Evolutionary conservation across 306 rosid genomes (phyloP), one percentile per base, ranked within the genome.

Genomic region (Carpinus viminea): DNA sequence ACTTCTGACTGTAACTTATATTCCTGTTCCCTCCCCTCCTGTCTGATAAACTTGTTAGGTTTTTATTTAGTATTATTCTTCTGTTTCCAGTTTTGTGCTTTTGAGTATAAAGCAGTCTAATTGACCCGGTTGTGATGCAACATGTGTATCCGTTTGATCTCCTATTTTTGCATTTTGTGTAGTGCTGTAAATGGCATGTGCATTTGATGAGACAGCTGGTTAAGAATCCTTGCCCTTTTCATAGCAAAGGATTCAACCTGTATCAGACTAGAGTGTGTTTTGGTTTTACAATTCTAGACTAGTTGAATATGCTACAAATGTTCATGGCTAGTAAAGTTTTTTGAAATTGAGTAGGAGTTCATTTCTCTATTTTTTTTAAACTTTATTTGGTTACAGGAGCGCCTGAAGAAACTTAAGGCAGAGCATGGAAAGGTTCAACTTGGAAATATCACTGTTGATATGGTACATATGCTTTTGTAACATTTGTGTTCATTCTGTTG

Each of bases 391-490:
- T 80, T 82, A 57, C 89, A 94, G 98, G 98, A 92, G 75, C 97
- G 97, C 75, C 85, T 93, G 82, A 91, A 93, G 86, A 96, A 96
- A 87, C 64, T 96, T 52, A 96, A 83, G 90, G 82, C 84, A 73
- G 94, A 96, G 6, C 85, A 91, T 86, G 99, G 93, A 82, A 89
- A 82, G 54, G 96, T 89, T 83, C 92, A 96, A 74, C 76, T 96
- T 88, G 99, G 99, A 21, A 93, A 89, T 78, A 91, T 82, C 75
- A 89, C 97, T 8, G 91, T 89, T 89, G 99, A 96, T 86, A 93
- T 93, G 99, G 99, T 90, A 88, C 72, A 71, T 54, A 78, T 64
- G 21, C 43, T 6, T 41, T 55, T 73, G 9, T 65, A 20, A 41
- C 26, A 41, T 8, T 38, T 18, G 72, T 41, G 28, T 66, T 66